Percentiles rank a stretch among this genome's conserved stretches.
These are phyloP conservation scores for Chaetomiaceae sp. DNA, from an alignment of 2,329 filamentous ascomycete genomes.

Conservation along the genomic window DNA sequence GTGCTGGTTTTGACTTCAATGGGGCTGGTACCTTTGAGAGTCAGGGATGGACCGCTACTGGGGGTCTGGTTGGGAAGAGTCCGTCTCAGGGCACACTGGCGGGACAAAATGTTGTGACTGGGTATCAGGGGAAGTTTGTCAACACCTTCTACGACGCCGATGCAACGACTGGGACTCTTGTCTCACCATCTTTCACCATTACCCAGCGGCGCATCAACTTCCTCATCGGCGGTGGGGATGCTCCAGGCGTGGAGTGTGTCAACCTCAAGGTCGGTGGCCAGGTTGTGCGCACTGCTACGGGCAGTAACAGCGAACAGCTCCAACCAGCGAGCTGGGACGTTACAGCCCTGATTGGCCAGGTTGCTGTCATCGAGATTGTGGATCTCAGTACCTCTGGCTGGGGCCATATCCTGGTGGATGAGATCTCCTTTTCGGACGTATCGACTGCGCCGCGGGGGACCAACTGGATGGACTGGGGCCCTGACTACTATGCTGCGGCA, in stretches of 20 bases:
- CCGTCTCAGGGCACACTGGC: neutral
- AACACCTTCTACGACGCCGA: neutral
- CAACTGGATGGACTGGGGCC: slow-evolving; percentile 10
- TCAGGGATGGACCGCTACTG: slow-evolving; percentile 1
- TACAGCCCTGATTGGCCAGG: neutral
- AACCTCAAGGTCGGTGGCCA: slow-evolving; percentile 3
- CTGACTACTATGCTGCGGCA: slow-evolving; percentile 4
- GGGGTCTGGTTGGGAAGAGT: neutral
- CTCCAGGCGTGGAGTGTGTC: neutral
- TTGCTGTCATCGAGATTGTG: neutral
- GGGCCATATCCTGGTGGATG: slow-evolving; percentile 7
- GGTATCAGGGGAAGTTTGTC: neutral
- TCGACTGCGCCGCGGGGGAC: neutral
- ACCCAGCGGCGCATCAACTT: neutral
- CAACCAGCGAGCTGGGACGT: slow-evolving; percentile 4
- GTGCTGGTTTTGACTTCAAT: neutral
- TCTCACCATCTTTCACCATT: neutral
- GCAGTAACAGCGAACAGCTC: slow-evolving; percentile 4
- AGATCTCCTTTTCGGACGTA: slow-evolving; percentile 2
- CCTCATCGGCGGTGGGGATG: neutral
- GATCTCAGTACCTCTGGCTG: slow-evolving; percentile 1
- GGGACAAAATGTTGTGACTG: neutral
- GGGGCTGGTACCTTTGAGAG: neutral
- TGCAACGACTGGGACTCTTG: neutral
- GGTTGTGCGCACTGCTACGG: slow-evolving; percentile 7